Conservation (phyloP, 805 yeast species). For the Barnettozyma sucrosica region DNA sequence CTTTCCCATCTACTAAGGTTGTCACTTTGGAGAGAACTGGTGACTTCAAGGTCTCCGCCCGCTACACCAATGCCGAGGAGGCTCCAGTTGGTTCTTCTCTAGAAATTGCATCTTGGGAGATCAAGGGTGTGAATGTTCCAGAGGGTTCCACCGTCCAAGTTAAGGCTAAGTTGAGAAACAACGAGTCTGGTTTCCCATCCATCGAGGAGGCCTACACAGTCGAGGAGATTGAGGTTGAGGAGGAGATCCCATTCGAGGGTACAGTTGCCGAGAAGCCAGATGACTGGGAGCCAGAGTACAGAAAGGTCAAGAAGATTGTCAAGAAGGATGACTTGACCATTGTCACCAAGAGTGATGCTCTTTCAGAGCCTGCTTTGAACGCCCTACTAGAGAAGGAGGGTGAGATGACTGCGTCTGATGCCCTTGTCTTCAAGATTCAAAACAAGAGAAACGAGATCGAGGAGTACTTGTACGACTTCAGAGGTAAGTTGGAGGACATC, state of each 20-base stretch:
- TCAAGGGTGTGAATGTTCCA: constrained; percentile 77
- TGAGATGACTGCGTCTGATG: constrained; percentile 82
- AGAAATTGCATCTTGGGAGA: constrained; percentile 76
- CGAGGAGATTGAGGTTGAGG: constrained; percentile 85
- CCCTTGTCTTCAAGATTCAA: constrained; percentile 96
- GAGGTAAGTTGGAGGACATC: constrained; percentile 93
- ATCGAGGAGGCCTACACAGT: constrained; percentile 93
- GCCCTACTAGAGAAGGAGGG: constrained; percentile 75
- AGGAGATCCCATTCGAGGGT: constrained; percentile 66
- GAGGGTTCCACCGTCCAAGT: constrained; percentile 79
- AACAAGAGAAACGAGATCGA: constrained; percentile 97
- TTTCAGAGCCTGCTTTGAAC: constrained; percentile 50
- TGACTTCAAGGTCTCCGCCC: constrained; percentile 83
- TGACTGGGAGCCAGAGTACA: constrained; percentile 80
- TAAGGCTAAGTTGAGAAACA: constrained; percentile 93
- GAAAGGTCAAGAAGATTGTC: constrained; percentile 86
- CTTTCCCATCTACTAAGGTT: constrained; percentile 92
- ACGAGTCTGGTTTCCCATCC: constrained; percentile 92
- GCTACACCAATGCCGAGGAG: constrained; percentile 68
- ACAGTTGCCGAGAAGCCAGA: constrained; percentile 66
- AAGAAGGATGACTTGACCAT: constrained; percentile 78
- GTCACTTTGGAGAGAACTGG: constrained; percentile 89
- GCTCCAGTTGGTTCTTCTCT: constrained; percentile 63
- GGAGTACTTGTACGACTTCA: constrained; percentile 95
- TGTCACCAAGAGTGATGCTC: constrained; percentile 53